A percentile compares a stretch with the other conserved stretches of the same genome.
Evolutionary conservation across 73 alveolate species (phyloP).

Genomic region (Paramecium sonneborni): DNA sequence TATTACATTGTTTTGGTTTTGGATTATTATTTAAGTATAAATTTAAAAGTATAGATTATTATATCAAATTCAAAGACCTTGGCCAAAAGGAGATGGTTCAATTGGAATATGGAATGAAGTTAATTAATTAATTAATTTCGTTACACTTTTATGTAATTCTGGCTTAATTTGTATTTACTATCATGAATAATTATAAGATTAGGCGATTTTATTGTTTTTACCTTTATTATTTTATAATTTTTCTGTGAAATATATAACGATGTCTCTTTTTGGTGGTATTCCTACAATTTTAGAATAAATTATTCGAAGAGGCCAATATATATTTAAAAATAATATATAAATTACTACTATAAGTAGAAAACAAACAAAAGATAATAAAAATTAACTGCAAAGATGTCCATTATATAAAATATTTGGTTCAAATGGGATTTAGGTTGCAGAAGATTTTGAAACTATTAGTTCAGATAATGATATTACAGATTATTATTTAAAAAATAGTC

Average conservation of each 20-base stretch:
- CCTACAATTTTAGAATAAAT: conserved; percentile 1
- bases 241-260: background rate
- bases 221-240: background rate
- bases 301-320: background rate
- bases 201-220: background rate
- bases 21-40: background rate
- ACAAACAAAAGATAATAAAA: background rate
- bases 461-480: background rate
- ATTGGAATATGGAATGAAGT: background rate
- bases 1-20: background rate
- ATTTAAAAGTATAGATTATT: background rate
- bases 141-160: background rate
- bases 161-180: background rate
- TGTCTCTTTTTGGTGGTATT: background rate
- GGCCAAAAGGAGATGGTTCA: conserved; percentile 26
- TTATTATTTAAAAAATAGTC: background rate
- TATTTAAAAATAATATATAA: background rate
- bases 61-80: background rate
- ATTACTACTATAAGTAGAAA: background rate
- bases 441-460: background rate
- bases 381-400: background rate
- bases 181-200: background rate
- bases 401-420: background rate
- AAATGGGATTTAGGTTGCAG: background rate
- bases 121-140: background rate